phyloP scores from a whole-genome alignment of 352 stramenopile species.

The Thraustotheca clavata region DNA sequence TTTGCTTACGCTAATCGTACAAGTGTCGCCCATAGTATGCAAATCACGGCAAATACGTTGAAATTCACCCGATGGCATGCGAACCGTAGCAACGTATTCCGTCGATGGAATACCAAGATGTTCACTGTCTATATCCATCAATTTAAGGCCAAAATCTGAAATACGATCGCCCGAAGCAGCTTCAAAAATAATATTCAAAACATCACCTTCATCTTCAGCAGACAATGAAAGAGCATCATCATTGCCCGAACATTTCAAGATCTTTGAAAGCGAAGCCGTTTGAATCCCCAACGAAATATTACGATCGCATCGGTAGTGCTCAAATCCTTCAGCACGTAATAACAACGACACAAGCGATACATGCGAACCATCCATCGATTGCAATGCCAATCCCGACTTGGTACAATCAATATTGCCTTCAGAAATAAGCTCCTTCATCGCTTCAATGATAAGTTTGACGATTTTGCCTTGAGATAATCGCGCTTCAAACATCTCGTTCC shows the following conservation, averaged over 20 bases:
- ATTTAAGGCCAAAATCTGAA: slow-evolving; percentile 97
- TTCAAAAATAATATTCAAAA: slow-evolving; percentile 98
- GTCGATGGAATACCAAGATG: slow-evolving; percentile 98
- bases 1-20: slow-evolving; percentile 93
- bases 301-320: slow-evolving; percentile 98
- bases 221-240: slow-evolving; percentile 98
- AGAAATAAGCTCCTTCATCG: slow-evolving; percentile 98
- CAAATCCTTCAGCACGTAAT: slow-evolving; percentile 92
- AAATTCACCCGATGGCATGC: slow-evolving; percentile 96
- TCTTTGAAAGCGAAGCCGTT: slow-evolving; percentile 96
- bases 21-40: slow-evolving; percentile 97
- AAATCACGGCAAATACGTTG: slow-evolving; percentile 98
- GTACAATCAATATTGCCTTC: slow-evolving; percentile 98
- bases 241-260: slow-evolving; percentile 99
- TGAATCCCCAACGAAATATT: slow-evolving; percentile 97
- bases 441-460: slow-evolving; percentile 99
- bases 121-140: slow-evolving; percentile 99
- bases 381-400: slow-evolving; percentile 86
- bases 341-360: slow-evolving; percentile 96
- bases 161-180: slow-evolving; percentile 88
- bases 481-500: slow-evolving; percentile 97
- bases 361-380: slow-evolving; percentile 99
- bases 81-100: slow-evolving; percentile 94
- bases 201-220: slow-evolving; percentile 95
- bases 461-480: slow-evolving; percentile 93